Conservation (phyloP, 2,329 filamentous ascomycete genomes). For the Cytospora piceae region DNA sequence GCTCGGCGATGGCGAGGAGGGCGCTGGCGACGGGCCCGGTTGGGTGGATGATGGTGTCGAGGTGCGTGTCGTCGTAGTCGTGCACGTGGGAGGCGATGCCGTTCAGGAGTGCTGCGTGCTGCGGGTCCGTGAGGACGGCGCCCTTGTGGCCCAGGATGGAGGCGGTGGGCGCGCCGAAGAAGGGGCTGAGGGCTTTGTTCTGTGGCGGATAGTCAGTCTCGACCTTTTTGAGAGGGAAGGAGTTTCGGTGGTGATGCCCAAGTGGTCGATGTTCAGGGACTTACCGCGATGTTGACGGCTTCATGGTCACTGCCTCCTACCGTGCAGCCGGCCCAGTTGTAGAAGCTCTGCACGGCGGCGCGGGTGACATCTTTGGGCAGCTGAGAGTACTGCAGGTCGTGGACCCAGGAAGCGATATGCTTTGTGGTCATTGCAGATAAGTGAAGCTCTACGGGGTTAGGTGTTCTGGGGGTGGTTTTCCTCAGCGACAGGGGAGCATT, state of each 20-base stretch:
- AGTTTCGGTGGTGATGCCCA: neutral
- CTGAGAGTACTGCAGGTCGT: constrained; percentile 44
- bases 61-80: constrained; percentile 61
- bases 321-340: constrained; percentile 59
- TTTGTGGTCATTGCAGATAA: constrained; percentile 48
- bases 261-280: constrained; percentile 7
- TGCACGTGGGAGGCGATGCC: constrained; percentile 60
- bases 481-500: neutral
- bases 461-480: neutral
- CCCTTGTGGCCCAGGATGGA: constrained; percentile 41
- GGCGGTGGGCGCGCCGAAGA: constrained; percentile 40
- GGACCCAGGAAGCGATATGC: constrained; percentile 52
- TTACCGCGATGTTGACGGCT: constrained; percentile 44
- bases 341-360: constrained; percentile 52
- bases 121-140: constrained; percentile 44
- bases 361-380: constrained; percentile 46
- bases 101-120: constrained; percentile 56
- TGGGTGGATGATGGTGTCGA: constrained; percentile 60
- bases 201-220: constrained; percentile 5
- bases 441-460: neutral
- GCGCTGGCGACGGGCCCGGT: constrained; percentile 55
- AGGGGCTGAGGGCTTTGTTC: constrained; percentile 28
- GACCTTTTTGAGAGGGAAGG: neutral
- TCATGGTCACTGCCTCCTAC: constrained; percentile 53
- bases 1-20: constrained; percentile 52